Conservation (phyloP, 2,329 filamentous ascomycete species). For the Phaeosphaeria sp. region DNA sequence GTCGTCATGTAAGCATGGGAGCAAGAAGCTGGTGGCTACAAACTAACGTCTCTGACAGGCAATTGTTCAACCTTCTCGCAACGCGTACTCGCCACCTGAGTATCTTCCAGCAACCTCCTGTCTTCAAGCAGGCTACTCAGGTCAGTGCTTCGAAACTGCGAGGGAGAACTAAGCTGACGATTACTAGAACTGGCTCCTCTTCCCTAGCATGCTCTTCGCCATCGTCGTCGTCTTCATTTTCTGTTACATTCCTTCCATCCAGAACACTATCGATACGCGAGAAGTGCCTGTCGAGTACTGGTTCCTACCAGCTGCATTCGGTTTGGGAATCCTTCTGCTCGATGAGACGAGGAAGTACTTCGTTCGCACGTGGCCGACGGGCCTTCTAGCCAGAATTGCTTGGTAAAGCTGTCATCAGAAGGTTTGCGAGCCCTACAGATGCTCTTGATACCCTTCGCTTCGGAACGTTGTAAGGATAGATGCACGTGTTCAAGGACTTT, state of each 20-base stretch:
- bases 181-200: constrained; percentile 68
- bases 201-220: constrained; percentile 74
- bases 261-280: constrained; percentile 66
- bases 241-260: constrained; percentile 70
- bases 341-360: constrained; percentile 72
- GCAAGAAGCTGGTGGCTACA: background rate
- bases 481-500: background rate
- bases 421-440: background rate
- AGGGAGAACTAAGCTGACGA: background rate
- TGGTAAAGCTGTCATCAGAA: constrained; percentile 58
- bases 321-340: constrained; percentile 66
- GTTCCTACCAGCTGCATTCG: constrained; percentile 78
- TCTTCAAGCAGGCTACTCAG: constrained; percentile 66
- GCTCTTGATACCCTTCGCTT: background rate
- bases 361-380: constrained; percentile 66
- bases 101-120: constrained; percentile 75
- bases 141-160: background rate
- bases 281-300: constrained; percentile 74
- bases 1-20: constrained; percentile 71
- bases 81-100: constrained; percentile 66
- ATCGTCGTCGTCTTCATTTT: constrained; percentile 72
- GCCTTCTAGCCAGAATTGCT: constrained; percentile 65
- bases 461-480: background rate
- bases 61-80: constrained; percentile 78
- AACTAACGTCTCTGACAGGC: constrained; percentile 50